Percentiles rank a stretch among this genome's conserved stretches.
Conservation (phyloP, 768 basidiomycete genomes). For the Boletus reticulatus region DNA sequence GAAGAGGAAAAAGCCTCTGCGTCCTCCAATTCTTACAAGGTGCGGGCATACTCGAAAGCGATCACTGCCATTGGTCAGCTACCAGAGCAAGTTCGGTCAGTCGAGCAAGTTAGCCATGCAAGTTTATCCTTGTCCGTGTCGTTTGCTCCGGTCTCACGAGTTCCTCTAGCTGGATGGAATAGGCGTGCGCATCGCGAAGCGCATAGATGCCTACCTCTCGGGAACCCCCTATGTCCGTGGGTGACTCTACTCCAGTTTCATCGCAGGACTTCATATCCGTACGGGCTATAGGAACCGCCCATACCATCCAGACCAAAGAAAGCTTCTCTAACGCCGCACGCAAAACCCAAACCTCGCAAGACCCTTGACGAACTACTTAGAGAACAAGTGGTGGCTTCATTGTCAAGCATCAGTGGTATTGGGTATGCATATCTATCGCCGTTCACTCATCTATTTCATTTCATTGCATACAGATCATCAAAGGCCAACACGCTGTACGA, state of each 20-base stretch:
- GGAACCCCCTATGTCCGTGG: constrained; percentile 36
- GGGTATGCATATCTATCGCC: constrained; percentile 38
- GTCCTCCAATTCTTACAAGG: constrained; percentile 44
- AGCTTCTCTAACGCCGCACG: constrained; percentile 4
- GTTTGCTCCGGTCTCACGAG: constrained; percentile 6
- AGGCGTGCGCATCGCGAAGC: constrained; percentile 41
- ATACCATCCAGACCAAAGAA: constrained; percentile 3
- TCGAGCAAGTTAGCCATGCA: constrained; percentile 36
- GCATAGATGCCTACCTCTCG: constrained; percentile 43
- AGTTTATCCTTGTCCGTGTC: constrained; percentile 4
- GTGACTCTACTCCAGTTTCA: constrained; percentile 11
- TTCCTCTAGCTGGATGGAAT: constrained; percentile 30
- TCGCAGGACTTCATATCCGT: constrained; percentile 3
- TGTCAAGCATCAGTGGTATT: constrained; percentile 43
- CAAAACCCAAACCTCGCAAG: constrained; percentile 7
- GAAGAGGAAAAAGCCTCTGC: constrained; percentile 39
- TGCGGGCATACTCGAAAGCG: constrained; percentile 49
- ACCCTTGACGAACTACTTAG: constrained; percentile 28
- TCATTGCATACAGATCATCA: constrained; percentile 6
- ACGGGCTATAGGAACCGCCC: constrained; percentile 16
- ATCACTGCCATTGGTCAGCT: constrained; percentile 42
- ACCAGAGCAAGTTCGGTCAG: constrained; percentile 42
- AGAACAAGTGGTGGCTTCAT: constrained; percentile 27
- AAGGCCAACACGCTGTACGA: constrained; percentile 46
- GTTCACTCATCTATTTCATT: not conserved